Conservation (phyloP, 2,329 filamentous ascomycete genomes). For the Sporothrix inflata region DNA sequence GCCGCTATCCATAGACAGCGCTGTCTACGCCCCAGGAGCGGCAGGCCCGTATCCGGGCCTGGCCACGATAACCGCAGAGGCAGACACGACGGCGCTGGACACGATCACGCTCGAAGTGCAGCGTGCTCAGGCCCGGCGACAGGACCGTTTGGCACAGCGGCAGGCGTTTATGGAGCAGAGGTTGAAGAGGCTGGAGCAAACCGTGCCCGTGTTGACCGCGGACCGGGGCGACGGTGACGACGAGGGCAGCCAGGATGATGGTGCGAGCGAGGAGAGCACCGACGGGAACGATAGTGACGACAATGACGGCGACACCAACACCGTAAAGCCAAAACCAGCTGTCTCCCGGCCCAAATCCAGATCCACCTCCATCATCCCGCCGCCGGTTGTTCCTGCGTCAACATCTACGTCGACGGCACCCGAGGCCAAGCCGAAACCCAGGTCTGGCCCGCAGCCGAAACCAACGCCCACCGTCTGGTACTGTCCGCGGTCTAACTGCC, state of each 20-base stretch:
- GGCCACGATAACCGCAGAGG: slow-evolving; percentile 3
- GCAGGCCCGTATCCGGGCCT: neutral
- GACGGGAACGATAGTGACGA: neutral
- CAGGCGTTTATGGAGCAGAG: neutral
- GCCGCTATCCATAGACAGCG: neutral
- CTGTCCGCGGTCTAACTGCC: slow-evolving; percentile 43
- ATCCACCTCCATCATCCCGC: neutral
- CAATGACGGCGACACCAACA: neutral
- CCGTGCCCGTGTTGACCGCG: neutral
- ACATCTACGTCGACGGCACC: too few relatives aligned
- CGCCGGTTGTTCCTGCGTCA: neutral
- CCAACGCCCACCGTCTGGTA: slow-evolving; percentile 14
- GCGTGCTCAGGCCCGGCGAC: neutral
- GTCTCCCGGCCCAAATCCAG: too few relatives aligned
- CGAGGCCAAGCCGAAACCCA: neutral
- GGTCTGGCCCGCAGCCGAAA: neutral
- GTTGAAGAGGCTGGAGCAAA: neutral
- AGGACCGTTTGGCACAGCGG: neutral
- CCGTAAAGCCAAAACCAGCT: neutral
- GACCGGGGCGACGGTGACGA: neutral
- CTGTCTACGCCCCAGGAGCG: neutral
- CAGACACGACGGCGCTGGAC: neutral
- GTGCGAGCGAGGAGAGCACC: neutral
- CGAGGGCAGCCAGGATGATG: neutral
- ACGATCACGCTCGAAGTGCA: neutral